Percentiles rank a stretch among this genome's conserved stretches.
phyloP scores from a whole-genome alignment of 2,329 filamentous ascomycete species.

The Fusarium sp. region DNA sequence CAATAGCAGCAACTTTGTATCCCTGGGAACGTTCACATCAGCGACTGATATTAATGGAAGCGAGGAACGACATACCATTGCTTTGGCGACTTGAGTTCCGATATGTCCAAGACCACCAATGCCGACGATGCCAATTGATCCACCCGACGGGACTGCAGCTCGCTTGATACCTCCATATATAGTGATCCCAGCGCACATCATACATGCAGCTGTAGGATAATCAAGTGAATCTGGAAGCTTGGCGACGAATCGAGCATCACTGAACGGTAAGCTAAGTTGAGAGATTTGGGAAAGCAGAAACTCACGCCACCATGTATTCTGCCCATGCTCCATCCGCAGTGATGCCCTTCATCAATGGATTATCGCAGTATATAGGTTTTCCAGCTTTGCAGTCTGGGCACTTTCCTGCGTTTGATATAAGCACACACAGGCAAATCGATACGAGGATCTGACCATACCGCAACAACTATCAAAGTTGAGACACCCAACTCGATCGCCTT shows the following conservation, averaged over 20 bases:
- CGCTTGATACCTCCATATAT: slow-evolving; percentile 9
- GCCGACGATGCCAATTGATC: slow-evolving; percentile 8
- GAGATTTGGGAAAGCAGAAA: neutral
- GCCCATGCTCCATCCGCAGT: slow-evolving; percentile 16
- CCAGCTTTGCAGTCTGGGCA: neutral
- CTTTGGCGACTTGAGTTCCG: slow-evolving; percentile 7
- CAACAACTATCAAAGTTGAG: slow-evolving; percentile 26
- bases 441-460: accelerated
- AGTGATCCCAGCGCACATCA: slow-evolving; percentile 14
- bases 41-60: accelerated
- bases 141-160: slow-evolving; percentile 4
- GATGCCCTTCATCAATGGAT: slow-evolving; percentile 4
- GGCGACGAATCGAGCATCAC: neutral
- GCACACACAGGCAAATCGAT: accelerated
- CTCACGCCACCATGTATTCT: slow-evolving; percentile 21
- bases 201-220: neutral
- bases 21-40: neutral
- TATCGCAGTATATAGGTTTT: slow-evolving; percentile 1
- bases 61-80: neutral
- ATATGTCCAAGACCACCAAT: slow-evolving; percentile 16
- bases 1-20: slow-evolving; percentile 17
- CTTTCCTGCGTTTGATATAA: neutral
- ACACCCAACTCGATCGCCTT: slow-evolving; percentile 9
- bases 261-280: neutral
- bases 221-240: neutral